Percentiles rank a stretch among this genome's conserved stretches.
Conservation (phyloP, 2,329 filamentous ascomycete genomes). For the Pseudopithomyces chartarum region DNA sequence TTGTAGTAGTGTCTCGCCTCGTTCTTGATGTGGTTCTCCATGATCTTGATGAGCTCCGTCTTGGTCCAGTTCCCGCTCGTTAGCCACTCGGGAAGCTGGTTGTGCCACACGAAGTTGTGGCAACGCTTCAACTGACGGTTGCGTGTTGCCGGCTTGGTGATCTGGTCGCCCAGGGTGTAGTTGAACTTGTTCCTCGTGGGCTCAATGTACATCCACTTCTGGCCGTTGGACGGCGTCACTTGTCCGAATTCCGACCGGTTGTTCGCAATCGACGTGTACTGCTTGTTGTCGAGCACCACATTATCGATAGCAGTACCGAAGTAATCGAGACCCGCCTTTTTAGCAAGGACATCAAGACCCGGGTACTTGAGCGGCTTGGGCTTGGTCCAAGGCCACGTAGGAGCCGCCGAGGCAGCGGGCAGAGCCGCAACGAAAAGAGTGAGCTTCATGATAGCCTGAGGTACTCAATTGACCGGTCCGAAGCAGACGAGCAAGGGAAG, state of each 20-base stretch:
- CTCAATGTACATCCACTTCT: slow-evolving; percentile 69
- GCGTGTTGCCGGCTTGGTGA: slow-evolving; percentile 47
- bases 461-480: not conserved
- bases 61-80: slow-evolving; percentile 60
- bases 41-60: slow-evolving; percentile 59
- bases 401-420: slow-evolving; percentile 24
- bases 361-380: slow-evolving; percentile 18
- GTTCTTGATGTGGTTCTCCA: slow-evolving; percentile 66
- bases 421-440: slow-evolving; percentile 20
- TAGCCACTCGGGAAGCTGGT: slow-evolving; percentile 61
- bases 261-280: slow-evolving; percentile 62
- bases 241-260: slow-evolving; percentile 66
- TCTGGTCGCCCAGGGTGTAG: slow-evolving; percentile 61
- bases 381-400: slow-evolving; percentile 18
- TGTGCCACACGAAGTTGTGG: slow-evolving; percentile 64
- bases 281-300: slow-evolving; percentile 50
- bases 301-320: slow-evolving; percentile 66
- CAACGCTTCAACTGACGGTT: slow-evolving; percentile 61
- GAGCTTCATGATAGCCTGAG: slow-evolving; percentile 30
- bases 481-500: not conserved
- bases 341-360: slow-evolving; percentile 59
- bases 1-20: slow-evolving; percentile 64
- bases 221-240: slow-evolving; percentile 67
- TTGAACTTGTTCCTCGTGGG: slow-evolving; percentile 61
- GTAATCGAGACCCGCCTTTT: slow-evolving; percentile 60